Evolutionary conservation across 208 protist genomes (phyloP), one percentile per base, ranked within the genome.

Genomic region (Leishmania arabica): DNA sequence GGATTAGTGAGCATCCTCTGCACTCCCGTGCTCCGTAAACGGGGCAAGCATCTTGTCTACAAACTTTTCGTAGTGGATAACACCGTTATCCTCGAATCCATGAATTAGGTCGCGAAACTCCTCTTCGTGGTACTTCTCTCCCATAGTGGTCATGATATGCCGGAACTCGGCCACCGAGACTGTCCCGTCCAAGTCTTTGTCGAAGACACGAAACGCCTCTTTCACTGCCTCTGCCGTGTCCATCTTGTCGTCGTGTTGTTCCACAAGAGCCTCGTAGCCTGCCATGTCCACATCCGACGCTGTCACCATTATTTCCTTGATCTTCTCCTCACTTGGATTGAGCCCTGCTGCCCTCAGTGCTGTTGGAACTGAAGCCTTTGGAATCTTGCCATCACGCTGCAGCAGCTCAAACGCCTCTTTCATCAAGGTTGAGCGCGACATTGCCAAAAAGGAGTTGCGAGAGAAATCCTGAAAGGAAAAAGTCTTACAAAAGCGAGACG

Each of bases 131-230:
- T 99, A 97, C 84, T 99, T 99, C 84, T 99, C 98, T 45, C 98
- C 98, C 87, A 99, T 93, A 27, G 97, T 99, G 2, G 97, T 99
- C 96, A 99, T 99, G 60, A 99, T 98, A 80, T 99, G 97, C 53
- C 95, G 93, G 76, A 99, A 97, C 81, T 99, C 98, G n/a, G 91
- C 91, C 49, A 98, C 95, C 24, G 95, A 98, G 54, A 99, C 98
- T 17, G 91, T 98, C 34, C 98, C 98, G 87, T 99, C 93, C 40
- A 94, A 76, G 84, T 99, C 95, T 62, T 99, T 98, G 85, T 99
- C 98, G 81, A 99, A 99, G 24, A 99, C 97, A 40, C 95, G 91
- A 89, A 99, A 99, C 13, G 98, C 98, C 83, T 99, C 98, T 65
- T 96, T 95, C 17, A 99, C 96, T 34, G 98, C 97, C 77, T 99